Percentiles rank a stretch among this genome's conserved stretches.
These are phyloP conservation scores for Vigna unguiculata DNA, from an alignment of 306 rosid genomes.

Conservation along the genomic window DNA sequence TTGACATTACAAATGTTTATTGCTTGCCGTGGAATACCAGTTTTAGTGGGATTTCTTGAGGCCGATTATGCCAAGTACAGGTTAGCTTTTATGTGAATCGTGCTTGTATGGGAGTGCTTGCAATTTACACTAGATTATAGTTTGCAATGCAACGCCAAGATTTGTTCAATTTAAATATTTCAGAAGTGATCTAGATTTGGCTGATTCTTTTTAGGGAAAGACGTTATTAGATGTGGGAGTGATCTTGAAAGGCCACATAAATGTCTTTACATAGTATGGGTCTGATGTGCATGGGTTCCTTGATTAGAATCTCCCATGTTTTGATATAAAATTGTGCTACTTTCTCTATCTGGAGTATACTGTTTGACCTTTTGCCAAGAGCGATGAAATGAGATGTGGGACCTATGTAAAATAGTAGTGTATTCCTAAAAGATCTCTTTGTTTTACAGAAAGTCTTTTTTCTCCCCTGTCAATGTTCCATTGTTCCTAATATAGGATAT, in stretches of 20 bases:
- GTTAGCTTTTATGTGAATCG: slow-evolving; percentile 54
- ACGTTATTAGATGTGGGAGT: not conserved
- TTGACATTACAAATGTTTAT: slow-evolving; percentile 98
- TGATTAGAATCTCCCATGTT: not conserved
- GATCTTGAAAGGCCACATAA: slow-evolving; percentile 19
- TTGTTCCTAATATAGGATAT: too few relatives aligned
- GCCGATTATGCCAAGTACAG: slow-evolving; percentile 99
- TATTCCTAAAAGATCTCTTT: too few relatives aligned
- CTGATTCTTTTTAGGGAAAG: slow-evolving; percentile 21
- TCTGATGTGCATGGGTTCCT: not conserved
- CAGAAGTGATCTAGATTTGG: slow-evolving; percentile 1
- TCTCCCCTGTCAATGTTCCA: too few relatives aligned
- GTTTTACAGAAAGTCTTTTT: too few relatives aligned
- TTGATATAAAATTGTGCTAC: not conserved
- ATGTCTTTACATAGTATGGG: slow-evolving; percentile 23
- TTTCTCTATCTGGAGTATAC: not conserved
- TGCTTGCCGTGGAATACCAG: slow-evolving; percentile 99
- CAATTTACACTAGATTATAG: slow-evolving; percentile 3
- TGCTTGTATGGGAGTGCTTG: slow-evolving; percentile 15
- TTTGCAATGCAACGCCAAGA: slow-evolving; percentile 14
- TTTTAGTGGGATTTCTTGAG: slow-evolving; percentile 95
- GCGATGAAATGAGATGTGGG: too few relatives aligned
- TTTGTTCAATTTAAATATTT: slow-evolving; percentile 20
- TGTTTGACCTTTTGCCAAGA: not conserved
- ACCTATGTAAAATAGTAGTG: too few relatives aligned